Percentiles rank a stretch among this genome's conserved stretches.
Evolutionary conservation across 768 basidiomycete genomes (phyloP).

Genomic region (Trametes gibbosa): DNA sequence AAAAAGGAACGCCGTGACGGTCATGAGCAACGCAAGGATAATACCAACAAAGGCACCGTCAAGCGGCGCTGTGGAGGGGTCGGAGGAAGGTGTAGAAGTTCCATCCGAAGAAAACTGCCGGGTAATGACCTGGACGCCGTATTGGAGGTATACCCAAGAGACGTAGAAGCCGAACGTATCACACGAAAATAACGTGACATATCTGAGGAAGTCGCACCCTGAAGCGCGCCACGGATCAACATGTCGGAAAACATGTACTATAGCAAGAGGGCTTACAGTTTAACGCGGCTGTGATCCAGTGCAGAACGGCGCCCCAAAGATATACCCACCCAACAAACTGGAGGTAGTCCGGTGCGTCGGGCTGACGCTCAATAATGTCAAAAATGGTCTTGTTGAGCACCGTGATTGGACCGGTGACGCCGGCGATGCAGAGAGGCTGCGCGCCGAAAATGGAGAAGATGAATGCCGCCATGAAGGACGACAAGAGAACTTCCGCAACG

Average conservation of each 20-base stretch:
- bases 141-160: conserved; percentile 86
- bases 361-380: conserved; percentile 58
- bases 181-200: conserved; percentile 87
- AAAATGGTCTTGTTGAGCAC: conserved; percentile 91
- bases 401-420: conserved; percentile 91
- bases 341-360: conserved; percentile 69
- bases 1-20: conserved; percentile 73
- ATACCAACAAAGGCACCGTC: conserved; percentile 60
- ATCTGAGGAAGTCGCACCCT: conserved; percentile 84
- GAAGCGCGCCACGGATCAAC: conserved; percentile 4
- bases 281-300: conserved; percentile 76
- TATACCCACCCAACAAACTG: conserved; percentile 93
- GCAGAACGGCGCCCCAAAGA: conserved; percentile 82
- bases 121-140: conserved; percentile 81
- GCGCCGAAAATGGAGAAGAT: conserved; percentile 85
- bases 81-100: conserved; percentile 4
- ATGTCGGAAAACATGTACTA: neutral
- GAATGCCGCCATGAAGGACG: conserved; percentile 88
- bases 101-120: conserved; percentile 53
- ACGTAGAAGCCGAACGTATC: conserved; percentile 95
- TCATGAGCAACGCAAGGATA: conserved; percentile 76
- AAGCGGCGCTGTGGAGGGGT: conserved; percentile 30
- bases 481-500: conserved; percentile 79
- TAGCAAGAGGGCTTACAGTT: conserved; percentile 53
- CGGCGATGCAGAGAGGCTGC: conserved; percentile 89